Base-by-base conservation (phyloP, 441 rosid genomes). In the Viola pubescens region DNA sequence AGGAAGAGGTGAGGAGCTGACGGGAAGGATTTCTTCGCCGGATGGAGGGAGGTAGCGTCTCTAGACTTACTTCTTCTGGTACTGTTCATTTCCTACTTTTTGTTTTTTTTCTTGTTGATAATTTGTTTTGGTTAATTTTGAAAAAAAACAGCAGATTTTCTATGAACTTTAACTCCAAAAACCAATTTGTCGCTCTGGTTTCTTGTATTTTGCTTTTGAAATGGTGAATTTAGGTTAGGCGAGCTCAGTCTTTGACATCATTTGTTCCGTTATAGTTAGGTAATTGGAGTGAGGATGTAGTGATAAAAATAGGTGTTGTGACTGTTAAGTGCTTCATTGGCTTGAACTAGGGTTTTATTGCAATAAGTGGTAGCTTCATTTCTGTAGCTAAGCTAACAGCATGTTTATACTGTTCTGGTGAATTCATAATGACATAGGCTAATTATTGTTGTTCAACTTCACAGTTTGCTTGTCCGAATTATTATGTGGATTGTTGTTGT, bases 31-130 rank as follows among this genome's bases (percentile, higher is more conserved):
- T 76, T 81, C 73, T 69, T 83, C 92, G 69, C 84, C 97, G 97
- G 72, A 94, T 94, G 99, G 99, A 94, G 99, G 99, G 99, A 90
- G 97, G 97, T 94, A 86, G 89, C 96, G 79, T 85, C 88, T 89
- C 86, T 81, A 82, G 77, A 82, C 91, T 84, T 86, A 81, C 78
- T 92, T 84, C 72, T 77, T 76, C 86, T 81, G 94, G 97, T 89
- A 82, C 87, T 84, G 79, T 81, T 81, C 95, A 75, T 77, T 83
- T 86, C 90, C 82, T 58, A 79, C 75, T 75, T 82, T 70, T 70
- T 52, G 47, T 45, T 40, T 5, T 53, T n/a, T 50, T 54, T 3
- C 14, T 42, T 10, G 0, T n/a, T 48, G 56, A 49, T 13, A 4
- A 12, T 39, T 42, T 37, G 8, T 62, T 34, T 55, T 59, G 34